Evolutionary conservation across 768 basidiomycete species (phyloP).

Genomic region (Epithele typhae): DNA sequence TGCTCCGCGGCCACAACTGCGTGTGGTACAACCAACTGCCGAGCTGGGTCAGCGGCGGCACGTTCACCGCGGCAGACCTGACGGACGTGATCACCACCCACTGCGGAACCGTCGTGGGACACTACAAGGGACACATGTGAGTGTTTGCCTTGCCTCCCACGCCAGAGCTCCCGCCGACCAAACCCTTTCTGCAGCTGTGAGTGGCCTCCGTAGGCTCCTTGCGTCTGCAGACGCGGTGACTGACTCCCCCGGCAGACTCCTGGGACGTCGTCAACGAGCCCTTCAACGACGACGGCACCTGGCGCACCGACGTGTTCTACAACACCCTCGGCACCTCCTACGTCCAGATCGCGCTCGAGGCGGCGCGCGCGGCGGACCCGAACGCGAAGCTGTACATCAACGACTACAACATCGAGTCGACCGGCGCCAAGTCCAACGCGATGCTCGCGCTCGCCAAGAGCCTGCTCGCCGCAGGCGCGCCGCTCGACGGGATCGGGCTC

Average conservation of each 20-base stretch:
- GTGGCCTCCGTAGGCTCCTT: background rate
- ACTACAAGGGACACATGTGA: conserved; percentile 51
- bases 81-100: conserved; percentile 44
- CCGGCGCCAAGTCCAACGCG: conserved; percentile 49
- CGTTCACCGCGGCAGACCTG: conserved; percentile 38
- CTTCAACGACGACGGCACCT: conserved; percentile 60
- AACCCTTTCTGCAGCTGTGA: conserved; percentile 13
- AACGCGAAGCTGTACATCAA: conserved; percentile 52
- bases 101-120: conserved; percentile 44
- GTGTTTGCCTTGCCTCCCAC: conserved; percentile 1
- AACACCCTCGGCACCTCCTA: conserved; percentile 43
- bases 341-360: conserved; percentile 46
- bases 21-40: conserved; percentile 52
- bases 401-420: conserved; percentile 32
- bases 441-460: conserved; percentile 49
- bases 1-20: conserved; percentile 42
- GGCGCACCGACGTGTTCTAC: conserved; percentile 49
- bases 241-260: conserved; percentile 27
- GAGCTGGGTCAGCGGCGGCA: conserved; percentile 42
- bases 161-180: background rate
- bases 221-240: background rate
- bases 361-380: conserved; percentile 54
- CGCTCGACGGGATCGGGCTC: conserved; percentile 60
- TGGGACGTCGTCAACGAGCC: conserved; percentile 56
- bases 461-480: conserved; percentile 42